These are phyloP conservation scores for Myxozyma sirexii DNA, from an alignment of 805 yeast species.

Conservation along the genomic window DNA sequence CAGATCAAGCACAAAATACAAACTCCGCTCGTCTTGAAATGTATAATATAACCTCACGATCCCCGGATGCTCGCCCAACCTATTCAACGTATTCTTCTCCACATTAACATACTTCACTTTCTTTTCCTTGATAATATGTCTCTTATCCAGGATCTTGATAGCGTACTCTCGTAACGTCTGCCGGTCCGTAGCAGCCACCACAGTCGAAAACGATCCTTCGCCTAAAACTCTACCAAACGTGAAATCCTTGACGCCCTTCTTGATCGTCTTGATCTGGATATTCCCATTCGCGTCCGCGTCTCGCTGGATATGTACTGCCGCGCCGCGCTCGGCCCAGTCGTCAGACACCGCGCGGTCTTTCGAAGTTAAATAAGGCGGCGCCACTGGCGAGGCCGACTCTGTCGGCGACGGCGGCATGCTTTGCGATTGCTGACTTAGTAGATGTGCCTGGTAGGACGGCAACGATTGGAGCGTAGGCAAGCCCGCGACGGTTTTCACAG, in stretches of 20 bases:
- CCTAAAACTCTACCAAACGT: conserved; percentile 87
- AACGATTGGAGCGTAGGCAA: conserved; percentile 20
- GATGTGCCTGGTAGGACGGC: conserved; percentile 13
- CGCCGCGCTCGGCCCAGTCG: conserved; percentile 62
- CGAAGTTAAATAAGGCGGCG: background rate
- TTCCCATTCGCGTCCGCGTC: conserved; percentile 53
- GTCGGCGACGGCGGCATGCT: background rate
- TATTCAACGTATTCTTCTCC: conserved; percentile 85
- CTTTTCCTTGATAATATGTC: conserved; percentile 90
- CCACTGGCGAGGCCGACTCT: background rate
- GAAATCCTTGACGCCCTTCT: conserved; percentile 74
- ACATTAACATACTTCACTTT: conserved; percentile 95
- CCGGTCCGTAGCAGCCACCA: conserved; percentile 79
- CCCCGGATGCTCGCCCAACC: conserved; percentile 92
- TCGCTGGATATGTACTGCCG: conserved; percentile 56
- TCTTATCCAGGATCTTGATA: conserved; percentile 85
- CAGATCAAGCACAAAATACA: conserved; percentile 89
- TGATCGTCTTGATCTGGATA: conserved; percentile 54
- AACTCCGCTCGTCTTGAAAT: conserved; percentile 84
- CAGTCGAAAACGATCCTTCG: conserved; percentile 95
- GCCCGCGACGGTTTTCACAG: conserved; percentile 31
- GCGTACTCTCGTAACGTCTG: conserved; percentile 80
- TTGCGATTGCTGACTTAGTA: conserved; percentile 8
- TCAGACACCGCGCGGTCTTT: conserved; percentile 38
- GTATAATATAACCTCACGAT: conserved; percentile 89